A percentile compares a stretch with the other conserved stretches of the same genome.
These are phyloP conservation scores for Periconia digitata DNA, from an alignment of 2,329 filamentous ascomycete species.

Conservation along the genomic window DNA sequence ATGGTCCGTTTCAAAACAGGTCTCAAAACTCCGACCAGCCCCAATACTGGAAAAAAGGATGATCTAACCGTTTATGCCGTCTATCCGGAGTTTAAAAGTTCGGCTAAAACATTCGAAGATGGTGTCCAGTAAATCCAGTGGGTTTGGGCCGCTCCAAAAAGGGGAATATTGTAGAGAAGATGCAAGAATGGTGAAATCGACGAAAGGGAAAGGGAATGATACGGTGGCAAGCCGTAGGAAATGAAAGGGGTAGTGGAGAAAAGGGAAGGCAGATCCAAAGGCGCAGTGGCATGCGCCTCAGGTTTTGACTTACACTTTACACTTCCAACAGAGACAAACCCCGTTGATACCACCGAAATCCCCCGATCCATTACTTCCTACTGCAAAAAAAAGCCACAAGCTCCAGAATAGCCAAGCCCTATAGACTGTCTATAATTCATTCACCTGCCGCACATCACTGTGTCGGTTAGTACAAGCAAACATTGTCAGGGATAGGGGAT, in stretches of 20 bases:
- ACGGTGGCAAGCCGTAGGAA: not conserved
- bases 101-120: not conserved
- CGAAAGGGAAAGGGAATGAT: not conserved
- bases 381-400: not conserved
- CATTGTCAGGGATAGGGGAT: too few relatives aligned
- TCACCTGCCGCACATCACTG: too few relatives aligned
- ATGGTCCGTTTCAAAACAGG: not conserved
- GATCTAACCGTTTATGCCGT: not conserved
- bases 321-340: not conserved
- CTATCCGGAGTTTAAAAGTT: not conserved
- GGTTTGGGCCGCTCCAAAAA: not conserved
- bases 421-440: not conserved
- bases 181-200: not conserved
- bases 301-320: not conserved
- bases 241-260: not conserved
- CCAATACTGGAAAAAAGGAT: not conserved
- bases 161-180: not conserved
- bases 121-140: not conserved
- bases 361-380: too few relatives aligned
- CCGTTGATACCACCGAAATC: not conserved
- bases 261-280: not conserved
- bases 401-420: not conserved
- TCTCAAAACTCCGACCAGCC: not conserved
- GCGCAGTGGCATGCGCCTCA: not conserved
- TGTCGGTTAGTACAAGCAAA: too few relatives aligned